These are phyloP conservation scores for Phytophthora capsici DNA, from an alignment of 352 stramenopile genomes.

Conservation along the genomic window DNA sequence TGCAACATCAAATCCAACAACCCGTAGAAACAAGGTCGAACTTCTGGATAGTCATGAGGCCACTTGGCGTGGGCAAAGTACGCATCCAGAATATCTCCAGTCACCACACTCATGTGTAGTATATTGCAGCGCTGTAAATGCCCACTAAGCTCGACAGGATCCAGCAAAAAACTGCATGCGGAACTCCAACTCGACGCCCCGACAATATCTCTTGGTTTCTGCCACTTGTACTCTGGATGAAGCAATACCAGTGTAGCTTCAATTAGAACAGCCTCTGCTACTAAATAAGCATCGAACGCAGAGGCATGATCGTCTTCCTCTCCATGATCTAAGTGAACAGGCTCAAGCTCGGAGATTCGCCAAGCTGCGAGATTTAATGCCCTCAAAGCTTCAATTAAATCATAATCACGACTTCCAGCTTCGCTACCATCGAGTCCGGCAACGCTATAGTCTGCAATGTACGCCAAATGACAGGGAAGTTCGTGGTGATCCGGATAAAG, in stretches of 20 bases:
- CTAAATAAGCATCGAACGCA: slow-evolving; percentile 67
- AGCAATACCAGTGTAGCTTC: slow-evolving; percentile 55
- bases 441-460: slow-evolving; percentile 3
- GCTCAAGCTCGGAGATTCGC: slow-evolving; percentile 24
- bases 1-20: slow-evolving; percentile 53
- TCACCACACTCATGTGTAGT: slow-evolving; percentile 3
- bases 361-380: slow-evolving; percentile 20
- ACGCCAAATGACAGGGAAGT: slow-evolving; percentile 37
- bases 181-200: slow-evolving; percentile 63
- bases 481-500: slow-evolving; percentile 35
- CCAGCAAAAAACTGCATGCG: slow-evolving; percentile 48
- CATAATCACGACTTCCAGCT: slow-evolving; percentile 24
- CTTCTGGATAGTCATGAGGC: no score
- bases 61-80: slow-evolving; percentile 49
- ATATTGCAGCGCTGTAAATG: slow-evolving; percentile 22
- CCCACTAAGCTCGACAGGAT: slow-evolving; percentile 34
- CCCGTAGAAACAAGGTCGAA: not conserved
- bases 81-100: slow-evolving; percentile 32
- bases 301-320: slow-evolving; percentile 19
- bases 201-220: slow-evolving; percentile 51
- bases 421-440: not conserved
- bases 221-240: slow-evolving; percentile 46
- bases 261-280: slow-evolving; percentile 63
- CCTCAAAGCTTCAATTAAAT: slow-evolving; percentile 32
- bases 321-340: slow-evolving; percentile 16